These are phyloP conservation scores for Teratosphaeriaceae sp. DNA, from an alignment of 2,329 filamentous ascomycete genomes.

Conservation along the genomic window DNA sequence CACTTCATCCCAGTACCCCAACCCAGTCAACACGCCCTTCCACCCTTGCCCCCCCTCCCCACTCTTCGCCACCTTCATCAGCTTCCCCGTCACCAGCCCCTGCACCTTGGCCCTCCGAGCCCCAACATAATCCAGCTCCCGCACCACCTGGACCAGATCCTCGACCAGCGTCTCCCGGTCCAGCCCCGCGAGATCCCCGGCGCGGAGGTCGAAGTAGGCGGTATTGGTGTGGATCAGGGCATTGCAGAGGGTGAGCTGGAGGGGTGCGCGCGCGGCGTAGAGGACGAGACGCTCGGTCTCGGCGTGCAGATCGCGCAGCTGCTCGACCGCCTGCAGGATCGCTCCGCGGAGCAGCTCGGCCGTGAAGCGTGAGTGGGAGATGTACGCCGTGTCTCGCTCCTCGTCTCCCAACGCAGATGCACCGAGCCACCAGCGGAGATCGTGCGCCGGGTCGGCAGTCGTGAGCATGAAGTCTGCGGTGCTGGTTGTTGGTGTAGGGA, in stretches of 20 bases:
- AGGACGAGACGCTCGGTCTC: not conserved
- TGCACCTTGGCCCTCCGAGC: not conserved
- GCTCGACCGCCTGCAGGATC: not conserved
- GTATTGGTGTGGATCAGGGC: too few species aligned
- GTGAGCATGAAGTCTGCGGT: not conserved
- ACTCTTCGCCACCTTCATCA: not conserved
- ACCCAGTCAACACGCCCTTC: not conserved
- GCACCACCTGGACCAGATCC: not conserved
- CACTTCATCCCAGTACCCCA: conserved; percentile 1
- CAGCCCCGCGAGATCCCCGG: not conserved
- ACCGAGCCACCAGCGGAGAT: conserved; percentile 6
- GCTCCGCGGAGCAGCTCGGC: not conserved
- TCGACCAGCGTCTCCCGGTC: not conserved
- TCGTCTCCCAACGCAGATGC: not conserved
- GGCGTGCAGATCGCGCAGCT: not conserved
- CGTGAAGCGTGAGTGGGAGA: not conserved
- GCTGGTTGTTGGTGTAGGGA: not conserved
- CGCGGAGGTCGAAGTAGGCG: not conserved
- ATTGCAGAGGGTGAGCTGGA: not conserved
- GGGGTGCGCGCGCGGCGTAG: not conserved
- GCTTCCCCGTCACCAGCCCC: not conserved
- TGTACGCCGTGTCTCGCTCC: not conserved
- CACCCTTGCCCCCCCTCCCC: not conserved
- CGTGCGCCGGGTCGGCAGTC: not conserved
- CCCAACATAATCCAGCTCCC: not conserved